phyloP scores from a whole-genome alignment of 1,139 yeast genomes.

The Saccharomycopsis hybrid region DNA sequence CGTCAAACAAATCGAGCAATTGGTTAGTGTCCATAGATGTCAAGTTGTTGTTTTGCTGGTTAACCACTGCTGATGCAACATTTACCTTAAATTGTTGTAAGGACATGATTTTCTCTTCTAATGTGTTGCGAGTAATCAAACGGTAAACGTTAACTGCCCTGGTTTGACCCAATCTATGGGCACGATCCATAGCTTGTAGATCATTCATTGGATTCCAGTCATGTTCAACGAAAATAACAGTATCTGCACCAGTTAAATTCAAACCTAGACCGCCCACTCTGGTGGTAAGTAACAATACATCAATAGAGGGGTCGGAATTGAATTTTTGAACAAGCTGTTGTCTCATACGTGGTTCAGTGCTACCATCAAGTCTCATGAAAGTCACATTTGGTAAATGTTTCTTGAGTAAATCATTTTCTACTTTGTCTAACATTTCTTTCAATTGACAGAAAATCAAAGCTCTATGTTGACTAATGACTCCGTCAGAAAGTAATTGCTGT shows the following conservation, averaged over 20 bases:
- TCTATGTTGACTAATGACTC: conserved; percentile 90
- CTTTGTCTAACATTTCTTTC: conserved; percentile 96
- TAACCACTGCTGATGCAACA: conserved; percentile 91
- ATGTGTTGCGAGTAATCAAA: conserved; percentile 82
- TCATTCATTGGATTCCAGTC: conserved; percentile 99
- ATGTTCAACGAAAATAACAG: conserved; percentile 96
- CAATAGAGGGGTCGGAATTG: conserved; percentile 96
- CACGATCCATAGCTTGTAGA: conserved; percentile 98
- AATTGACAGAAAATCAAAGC: conserved; percentile 94
- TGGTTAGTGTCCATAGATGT: conserved; percentile 97
- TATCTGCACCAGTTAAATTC: conserved; percentile 96
- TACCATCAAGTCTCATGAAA: conserved; percentile 91
- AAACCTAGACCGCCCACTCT: conserved; percentile 98
- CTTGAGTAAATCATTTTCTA: conserved; percentile 79
- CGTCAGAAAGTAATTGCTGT: conserved; percentile 45
- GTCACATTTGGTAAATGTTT: conserved; percentile 87
- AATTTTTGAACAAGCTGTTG: conserved; percentile 88
- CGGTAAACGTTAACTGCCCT: conserved; percentile 95
- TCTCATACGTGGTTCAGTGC: conserved; percentile 87
- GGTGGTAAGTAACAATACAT: conserved; percentile 83
- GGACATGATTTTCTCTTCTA: conserved; percentile 98
- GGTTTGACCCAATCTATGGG: conserved; percentile 96
- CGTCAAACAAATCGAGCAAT: conserved; percentile 81
- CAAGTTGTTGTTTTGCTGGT: conserved; percentile 93
- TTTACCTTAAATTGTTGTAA: conserved; percentile 95